These are phyloP conservation scores for Gnetum montanum DNA, from an alignment of 75 land plant species.

Conservation along the genomic window DNA sequence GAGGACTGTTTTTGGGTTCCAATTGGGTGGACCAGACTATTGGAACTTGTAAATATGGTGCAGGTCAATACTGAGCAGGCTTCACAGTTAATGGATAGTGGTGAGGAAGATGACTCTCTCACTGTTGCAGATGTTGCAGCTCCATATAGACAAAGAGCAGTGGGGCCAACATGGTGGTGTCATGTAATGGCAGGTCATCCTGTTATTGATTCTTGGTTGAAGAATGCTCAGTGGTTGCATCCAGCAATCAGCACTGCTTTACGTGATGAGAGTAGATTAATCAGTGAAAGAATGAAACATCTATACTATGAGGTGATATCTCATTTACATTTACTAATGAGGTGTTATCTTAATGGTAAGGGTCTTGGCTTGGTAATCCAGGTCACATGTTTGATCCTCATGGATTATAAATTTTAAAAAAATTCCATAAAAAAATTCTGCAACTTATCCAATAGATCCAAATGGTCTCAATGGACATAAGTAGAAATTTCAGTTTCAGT, in stretches of 20 bases:
- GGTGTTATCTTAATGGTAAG: no score
- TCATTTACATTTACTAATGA: conserved; percentile 4
- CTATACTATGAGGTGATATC: conserved; percentile 73
- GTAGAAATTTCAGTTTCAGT: no score
- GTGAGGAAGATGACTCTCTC: conserved; percentile 44
- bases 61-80: conserved; percentile 50
- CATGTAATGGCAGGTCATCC: conserved; percentile 72
- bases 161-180: conserved; percentile 94
- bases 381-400: no score
- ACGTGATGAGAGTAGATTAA: conserved; percentile 75
- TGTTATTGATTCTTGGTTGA: conserved; percentile 46
- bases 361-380: neutral
- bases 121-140: conserved; percentile 81
- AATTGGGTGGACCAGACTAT: conserved; percentile 85
- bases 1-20: conserved; percentile 64
- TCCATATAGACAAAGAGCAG: conserved; percentile 84
- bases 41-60: conserved; percentile 62
- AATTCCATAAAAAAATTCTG: no score
- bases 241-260: conserved; percentile 85
- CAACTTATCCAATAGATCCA: no score
- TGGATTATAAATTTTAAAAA: no score
- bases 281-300: conserved; percentile 90
- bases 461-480: no score
- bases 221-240: conserved; percentile 75
- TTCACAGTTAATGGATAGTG: conserved; percentile 17